Percentiles rank a stretch among this genome's conserved stretches.
phyloP scores from a whole-genome alignment of 2,329 filamentous ascomycete genomes.

The Dothideomycetes sp. region DNA sequence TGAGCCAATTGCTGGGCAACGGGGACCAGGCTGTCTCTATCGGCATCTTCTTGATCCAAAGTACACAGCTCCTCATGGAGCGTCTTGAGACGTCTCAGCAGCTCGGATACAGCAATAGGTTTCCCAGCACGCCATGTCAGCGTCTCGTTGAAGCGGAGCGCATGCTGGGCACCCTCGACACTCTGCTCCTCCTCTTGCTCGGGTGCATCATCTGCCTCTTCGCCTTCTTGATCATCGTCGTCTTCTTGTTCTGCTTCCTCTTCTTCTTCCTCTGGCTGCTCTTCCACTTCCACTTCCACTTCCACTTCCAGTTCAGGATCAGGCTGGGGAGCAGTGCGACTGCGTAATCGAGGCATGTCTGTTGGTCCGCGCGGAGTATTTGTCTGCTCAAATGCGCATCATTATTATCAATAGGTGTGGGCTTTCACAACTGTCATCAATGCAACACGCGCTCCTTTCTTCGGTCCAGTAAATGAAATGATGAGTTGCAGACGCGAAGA shows the following conservation, averaged over 20 bases:
- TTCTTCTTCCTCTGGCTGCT: too few species aligned
- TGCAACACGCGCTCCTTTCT: background rate
- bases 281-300: too few species aligned
- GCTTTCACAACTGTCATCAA: conserved; percentile 1
- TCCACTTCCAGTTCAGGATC: conserved; percentile 1
- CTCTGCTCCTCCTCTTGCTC: conserved; percentile 15
- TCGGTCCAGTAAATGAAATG: background rate
- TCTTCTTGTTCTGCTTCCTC: conserved; percentile 3
- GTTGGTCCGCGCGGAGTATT: background rate
- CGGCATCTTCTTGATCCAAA: conserved; percentile 76
- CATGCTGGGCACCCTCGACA: conserved; percentile 5
- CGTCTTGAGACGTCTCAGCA: conserved; percentile 68
- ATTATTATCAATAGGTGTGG: too few species aligned
- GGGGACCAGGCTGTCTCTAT: conserved; percentile 70
- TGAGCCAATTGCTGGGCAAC: conserved; percentile 78
- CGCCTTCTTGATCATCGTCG: background rate
- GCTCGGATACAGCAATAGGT: conserved; percentile 71
- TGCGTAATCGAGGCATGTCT: conserved; percentile 9
- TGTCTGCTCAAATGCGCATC: background rate
- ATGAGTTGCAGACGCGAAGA: conserved; percentile 3
- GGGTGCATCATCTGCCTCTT: conserved; percentile 1
- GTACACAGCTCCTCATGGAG: conserved; percentile 74
- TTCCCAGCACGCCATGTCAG: conserved; percentile 88
- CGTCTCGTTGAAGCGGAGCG: conserved; percentile 70
- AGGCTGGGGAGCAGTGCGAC: conserved; percentile 8